These are phyloP conservation scores for Lentinula detonsa DNA, from an alignment of 768 basidiomycete species.

Conservation along the genomic window DNA sequence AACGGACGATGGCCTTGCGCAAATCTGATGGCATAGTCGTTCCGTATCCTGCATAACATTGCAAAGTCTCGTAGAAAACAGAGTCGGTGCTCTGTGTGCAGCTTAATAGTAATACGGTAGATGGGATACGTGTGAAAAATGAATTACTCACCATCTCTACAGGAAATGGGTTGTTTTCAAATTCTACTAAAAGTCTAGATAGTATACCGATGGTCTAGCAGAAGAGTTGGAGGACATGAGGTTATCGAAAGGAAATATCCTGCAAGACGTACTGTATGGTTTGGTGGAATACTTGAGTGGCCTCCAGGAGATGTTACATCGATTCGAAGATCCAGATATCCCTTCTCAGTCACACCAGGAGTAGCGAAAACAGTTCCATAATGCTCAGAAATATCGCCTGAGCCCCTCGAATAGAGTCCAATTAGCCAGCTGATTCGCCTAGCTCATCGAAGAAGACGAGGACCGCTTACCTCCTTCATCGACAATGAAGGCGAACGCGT, in stretches of 20 bases:
- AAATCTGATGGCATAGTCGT: conserved; percentile 32
- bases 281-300: conserved; percentile 58
- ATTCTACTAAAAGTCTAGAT: conserved; percentile 38
- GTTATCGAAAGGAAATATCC: neutral
- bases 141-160: conserved; percentile 25
- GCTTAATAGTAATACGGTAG: neutral
- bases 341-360: conserved; percentile 44
- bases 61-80: conserved; percentile 35
- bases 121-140: neutral
- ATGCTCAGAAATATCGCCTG: conserved; percentile 12
- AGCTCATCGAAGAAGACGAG: neutral
- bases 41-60: conserved; percentile 46
- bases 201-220: conserved; percentile 52
- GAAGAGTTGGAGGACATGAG: neutral
- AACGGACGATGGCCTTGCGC: conserved; percentile 24
- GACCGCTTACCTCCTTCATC: conserved; percentile 46
- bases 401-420: neutral
- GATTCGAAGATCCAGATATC: conserved; percentile 23
- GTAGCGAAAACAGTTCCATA: conserved; percentile 34
- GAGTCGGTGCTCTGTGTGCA: conserved; percentile 24
- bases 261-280: conserved; percentile 43
- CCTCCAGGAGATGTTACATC: conserved; percentile 50
- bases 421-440: neutral
- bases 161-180: conserved; percentile 39
- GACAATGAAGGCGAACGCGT: conserved; percentile 53